Evolutionary conservation across 495 filamentous ascomycete genomes (phyloP).

Genomic region (Tuber melanosporum): DNA sequence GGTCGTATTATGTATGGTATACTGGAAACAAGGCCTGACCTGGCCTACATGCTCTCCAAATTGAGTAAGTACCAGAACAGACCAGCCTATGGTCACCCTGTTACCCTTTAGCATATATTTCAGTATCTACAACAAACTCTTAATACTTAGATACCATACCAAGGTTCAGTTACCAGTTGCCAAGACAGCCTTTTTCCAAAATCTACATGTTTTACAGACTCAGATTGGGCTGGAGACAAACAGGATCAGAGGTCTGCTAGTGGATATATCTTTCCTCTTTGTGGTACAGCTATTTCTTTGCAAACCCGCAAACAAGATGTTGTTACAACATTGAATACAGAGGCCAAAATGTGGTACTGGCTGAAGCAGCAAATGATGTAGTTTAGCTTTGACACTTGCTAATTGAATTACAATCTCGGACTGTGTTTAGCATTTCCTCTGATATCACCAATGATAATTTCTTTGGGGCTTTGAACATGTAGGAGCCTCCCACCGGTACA

Average conservation of each 20-base stretch:
- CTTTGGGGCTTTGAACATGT: too few relatives aligned
- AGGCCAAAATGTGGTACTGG: slow-evolving; percentile 20
- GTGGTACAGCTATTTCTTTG: slow-evolving; percentile 5
- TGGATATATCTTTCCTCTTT: slow-evolving; percentile 12
- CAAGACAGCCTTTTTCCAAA: background rate
- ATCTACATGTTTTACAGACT: background rate
- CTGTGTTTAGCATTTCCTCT: background rate
- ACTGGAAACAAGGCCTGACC: background rate
- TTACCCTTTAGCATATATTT: background rate
- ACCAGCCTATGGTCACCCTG: background rate
- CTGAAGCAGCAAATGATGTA: background rate
- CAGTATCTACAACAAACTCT: background rate
- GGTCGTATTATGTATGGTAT: background rate
- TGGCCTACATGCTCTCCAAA: background rate
- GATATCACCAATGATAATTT: background rate
- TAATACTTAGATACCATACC: too few relatives aligned
- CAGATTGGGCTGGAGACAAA: background rate
- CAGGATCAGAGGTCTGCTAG: background rate
- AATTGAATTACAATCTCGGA: background rate
- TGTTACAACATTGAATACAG: slow-evolving; percentile 7
- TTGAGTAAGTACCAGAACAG: background rate
- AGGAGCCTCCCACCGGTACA: background rate
- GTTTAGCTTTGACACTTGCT: background rate
- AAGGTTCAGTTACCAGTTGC: too few relatives aligned
- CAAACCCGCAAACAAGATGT: slow-evolving; percentile 13